These are phyloP conservation scores for Cordyceps cicadae DNA, from an alignment of 2,329 filamentous ascomycete genomes.

Conservation along the genomic window DNA sequence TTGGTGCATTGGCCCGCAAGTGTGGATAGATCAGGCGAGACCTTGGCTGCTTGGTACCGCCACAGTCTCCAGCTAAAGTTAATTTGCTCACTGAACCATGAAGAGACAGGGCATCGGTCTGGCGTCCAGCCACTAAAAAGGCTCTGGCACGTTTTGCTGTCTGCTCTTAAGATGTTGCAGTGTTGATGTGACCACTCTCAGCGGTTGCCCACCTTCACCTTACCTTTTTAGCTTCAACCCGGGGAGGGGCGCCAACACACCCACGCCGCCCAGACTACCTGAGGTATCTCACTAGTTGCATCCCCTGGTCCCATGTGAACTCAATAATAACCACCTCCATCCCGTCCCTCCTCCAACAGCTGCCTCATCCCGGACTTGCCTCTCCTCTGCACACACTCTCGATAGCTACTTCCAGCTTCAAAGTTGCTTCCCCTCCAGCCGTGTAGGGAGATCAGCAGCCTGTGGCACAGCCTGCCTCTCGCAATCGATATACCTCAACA, in stretches of 20 bases:
- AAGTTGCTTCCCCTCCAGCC: neutral
- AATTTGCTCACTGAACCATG: neutral
- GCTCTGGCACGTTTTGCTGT: neutral
- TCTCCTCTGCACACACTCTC: neutral
- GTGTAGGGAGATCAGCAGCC: neutral
- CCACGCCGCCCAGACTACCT: neutral
- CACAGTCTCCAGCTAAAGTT: neutral
- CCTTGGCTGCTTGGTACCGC: neutral
- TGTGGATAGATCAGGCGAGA: slow-evolving; percentile 3
- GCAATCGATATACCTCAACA: neutral
- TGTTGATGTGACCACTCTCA: neutral
- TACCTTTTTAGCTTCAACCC: neutral
- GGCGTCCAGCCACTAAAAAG: neutral
- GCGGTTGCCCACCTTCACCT: neutral
- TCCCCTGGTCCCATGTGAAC: slow-evolving; percentile 10
- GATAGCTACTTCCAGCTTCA: neutral
- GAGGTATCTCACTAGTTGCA: neutral
- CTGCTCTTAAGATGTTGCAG: neutral
- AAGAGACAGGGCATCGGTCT: neutral
- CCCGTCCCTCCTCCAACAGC: neutral
- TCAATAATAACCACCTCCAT: slow-evolving; percentile 1
- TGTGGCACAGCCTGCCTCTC: neutral
- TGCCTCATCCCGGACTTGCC: neutral
- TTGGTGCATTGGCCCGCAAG: neutral
- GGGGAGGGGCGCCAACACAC: slow-evolving; percentile 9